A percentile compares a stretch with the other conserved stretches of the same genome.
These are phyloP conservation scores for Metarhizium robertsii DNA, from an alignment of 2,329 filamentous ascomycete genomes.

Conservation along the genomic window DNA sequence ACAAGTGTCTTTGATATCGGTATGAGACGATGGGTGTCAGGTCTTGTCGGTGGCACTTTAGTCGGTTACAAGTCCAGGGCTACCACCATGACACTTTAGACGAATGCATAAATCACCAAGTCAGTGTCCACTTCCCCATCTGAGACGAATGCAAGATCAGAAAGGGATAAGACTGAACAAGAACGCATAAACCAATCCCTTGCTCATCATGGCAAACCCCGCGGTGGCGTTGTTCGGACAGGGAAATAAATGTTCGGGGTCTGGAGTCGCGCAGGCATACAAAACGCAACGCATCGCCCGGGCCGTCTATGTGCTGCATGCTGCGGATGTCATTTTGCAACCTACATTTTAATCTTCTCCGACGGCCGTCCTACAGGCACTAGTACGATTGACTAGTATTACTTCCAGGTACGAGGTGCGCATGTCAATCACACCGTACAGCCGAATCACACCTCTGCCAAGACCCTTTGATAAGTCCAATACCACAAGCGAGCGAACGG, in stretches of 20 bases:
- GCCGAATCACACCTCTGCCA: too few species aligned
- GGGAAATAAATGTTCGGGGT: background rate
- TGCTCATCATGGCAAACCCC: background rate
- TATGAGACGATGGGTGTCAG: constrained; percentile 1
- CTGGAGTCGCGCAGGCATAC: background rate
- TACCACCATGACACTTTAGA: background rate
- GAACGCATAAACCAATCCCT: background rate
- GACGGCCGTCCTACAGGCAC: too few species aligned
- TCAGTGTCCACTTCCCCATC: background rate
- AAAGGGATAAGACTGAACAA: background rate
- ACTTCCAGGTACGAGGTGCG: too few species aligned
- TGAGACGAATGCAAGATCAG: background rate
- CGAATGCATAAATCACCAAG: background rate
- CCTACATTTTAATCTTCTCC: too few species aligned
- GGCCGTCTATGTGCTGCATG: too few species aligned
- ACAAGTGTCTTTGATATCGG: background rate
- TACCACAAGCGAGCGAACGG: too few species aligned
- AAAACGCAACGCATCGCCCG: background rate
- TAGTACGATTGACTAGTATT: too few species aligned
- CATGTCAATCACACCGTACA: too few species aligned
- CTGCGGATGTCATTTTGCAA: too few species aligned
- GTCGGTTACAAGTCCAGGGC: constrained; percentile 2
- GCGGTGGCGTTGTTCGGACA: background rate
- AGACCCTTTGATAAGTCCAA: too few species aligned
- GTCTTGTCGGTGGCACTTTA: background rate